Base-by-base conservation (phyloP, 2,329 filamentous ascomycete genomes). In the Ilyonectria destructans region DNA sequence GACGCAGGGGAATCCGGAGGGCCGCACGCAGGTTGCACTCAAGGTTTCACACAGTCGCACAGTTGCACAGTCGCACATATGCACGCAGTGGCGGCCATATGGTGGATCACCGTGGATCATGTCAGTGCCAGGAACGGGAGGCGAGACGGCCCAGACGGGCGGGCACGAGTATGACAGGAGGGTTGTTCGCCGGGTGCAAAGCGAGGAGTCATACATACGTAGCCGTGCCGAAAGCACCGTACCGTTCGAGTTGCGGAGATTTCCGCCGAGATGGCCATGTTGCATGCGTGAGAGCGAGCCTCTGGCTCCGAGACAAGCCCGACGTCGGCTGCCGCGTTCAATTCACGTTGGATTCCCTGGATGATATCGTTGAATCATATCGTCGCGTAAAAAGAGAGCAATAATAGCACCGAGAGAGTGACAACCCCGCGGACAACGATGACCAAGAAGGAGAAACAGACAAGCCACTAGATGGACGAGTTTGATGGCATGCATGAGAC, bases 1-100 rank as follows among this genome's bases (percentile, higher is more conserved):
- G 61, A 69, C 61, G 56, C 57, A 71, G 54, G 71, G 64, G 61
- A 72, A 69, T 60, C 59, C 33, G 56, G 49, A 60, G 45, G 62
- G 33, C 52, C 23, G 56, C 31, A 29, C 40, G 17, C 26, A 35
- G 49, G 49, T 52, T 33, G 49, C 26, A 21, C 29, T 2, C 33
- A 56, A 40, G 51, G 58, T 57, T 64, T 48, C 48, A 40, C 52
- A 61, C 63, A 67, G 67, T 61, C 46, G 26, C 37, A 40, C 61
- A 67, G 61, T 66, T 37, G 62, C 61, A 67, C 5, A 26, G 26
- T 26, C 26, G 26, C 57, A 43, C 57, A 64, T 45, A 46, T 59
- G 46, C 58, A 69, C 58, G 37, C 8, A 54, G 56, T 65, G 61
- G 65, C 57, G 69, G 58, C 55, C 26, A 29, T 56, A 21, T 29